These are phyloP conservation scores for Pseudevernia furfuracea DNA, from an alignment of 495 filamentous ascomycete species.

Conservation along the genomic window DNA sequence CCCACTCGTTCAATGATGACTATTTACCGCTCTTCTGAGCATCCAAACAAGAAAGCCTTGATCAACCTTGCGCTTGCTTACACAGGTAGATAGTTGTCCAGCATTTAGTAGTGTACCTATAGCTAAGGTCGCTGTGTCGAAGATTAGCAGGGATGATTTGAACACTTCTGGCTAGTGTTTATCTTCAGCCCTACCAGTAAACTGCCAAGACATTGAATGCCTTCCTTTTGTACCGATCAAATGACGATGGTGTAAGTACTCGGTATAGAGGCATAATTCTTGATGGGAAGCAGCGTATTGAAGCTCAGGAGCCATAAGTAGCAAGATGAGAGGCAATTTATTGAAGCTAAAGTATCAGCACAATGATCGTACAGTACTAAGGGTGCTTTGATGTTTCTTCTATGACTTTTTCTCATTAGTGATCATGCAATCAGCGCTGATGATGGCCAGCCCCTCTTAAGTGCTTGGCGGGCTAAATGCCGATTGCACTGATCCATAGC, in stretches of 20 bases:
- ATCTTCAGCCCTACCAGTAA: not conserved
- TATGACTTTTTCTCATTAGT: not conserved
- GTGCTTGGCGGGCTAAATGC: conserved; percentile 11
- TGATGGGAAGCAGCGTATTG: not conserved
- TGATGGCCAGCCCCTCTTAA: not conserved
- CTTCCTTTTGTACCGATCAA: too few relatives aligned
- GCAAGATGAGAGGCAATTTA: not conserved
- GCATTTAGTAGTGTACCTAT: not conserved
- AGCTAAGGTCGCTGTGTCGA: not conserved
- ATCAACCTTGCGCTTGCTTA: not conserved
- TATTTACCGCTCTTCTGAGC: not conserved
- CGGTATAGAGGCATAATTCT: not conserved
- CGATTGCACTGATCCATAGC: conserved; percentile 32
- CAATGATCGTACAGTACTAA: not conserved
- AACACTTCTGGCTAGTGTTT: not conserved
- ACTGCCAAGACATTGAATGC: not conserved
- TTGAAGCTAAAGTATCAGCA: not conserved
- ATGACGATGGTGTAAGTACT: too few relatives aligned
- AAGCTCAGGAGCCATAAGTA: not conserved
- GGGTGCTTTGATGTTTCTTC: not conserved
- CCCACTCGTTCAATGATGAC: not conserved
- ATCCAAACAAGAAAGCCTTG: not conserved
- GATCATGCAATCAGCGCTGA: not conserved
- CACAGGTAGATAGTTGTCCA: not conserved
- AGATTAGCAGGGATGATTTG: not conserved